Evolutionary conservation across 441 rosid genomes (phyloP).

Genomic region (Caryocar brasiliense): DNA sequence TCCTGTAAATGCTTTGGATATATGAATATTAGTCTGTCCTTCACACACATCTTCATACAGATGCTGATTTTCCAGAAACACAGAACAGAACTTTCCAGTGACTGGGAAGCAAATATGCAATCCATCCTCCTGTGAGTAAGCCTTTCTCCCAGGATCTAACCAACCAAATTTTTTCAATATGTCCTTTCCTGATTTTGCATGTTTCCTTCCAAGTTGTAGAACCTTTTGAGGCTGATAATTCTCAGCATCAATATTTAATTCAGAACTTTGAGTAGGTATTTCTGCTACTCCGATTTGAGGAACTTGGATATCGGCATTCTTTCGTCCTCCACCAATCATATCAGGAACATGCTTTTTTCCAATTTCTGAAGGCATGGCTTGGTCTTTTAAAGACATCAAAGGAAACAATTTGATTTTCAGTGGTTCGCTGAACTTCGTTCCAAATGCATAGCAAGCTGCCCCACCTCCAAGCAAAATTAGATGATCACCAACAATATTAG

Average conservation of each 20-base stretch:
- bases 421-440: slow-evolving; percentile 83
- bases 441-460: slow-evolving; percentile 96
- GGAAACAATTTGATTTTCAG: slow-evolving; percentile 54
- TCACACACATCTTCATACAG: slow-evolving; percentile 15
- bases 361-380: not conserved
- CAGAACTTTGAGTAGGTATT: slow-evolving; percentile 15
- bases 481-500: slow-evolving; percentile 58
- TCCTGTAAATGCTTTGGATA: slow-evolving; percentile 18
- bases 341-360: slow-evolving; percentile 14
- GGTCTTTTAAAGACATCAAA: slow-evolving; percentile 27
- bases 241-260: slow-evolving; percentile 12
- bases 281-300: slow-evolving; percentile 17
- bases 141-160: slow-evolving; percentile 81
- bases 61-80: slow-evolving; percentile 31
- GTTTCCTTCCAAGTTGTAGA: slow-evolving; percentile 48
- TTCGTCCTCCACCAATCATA: slow-evolving; percentile 19
- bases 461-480: slow-evolving; percentile 86
- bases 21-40: slow-evolving; percentile 18
- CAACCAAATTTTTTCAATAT: slow-evolving; percentile 73
- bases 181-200: slow-evolving; percentile 79
- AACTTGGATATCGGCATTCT: slow-evolving; percentile 14
- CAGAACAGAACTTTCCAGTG: slow-evolving; percentile 44
- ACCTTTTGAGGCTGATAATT: slow-evolving; percentile 25
- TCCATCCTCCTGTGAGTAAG: slow-evolving; percentile 39
- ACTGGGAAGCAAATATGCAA: slow-evolving; percentile 68